phyloP scores from a whole-genome alignment of 1,139 yeast genomes.

The Sugiyamaella japonica region DNA sequence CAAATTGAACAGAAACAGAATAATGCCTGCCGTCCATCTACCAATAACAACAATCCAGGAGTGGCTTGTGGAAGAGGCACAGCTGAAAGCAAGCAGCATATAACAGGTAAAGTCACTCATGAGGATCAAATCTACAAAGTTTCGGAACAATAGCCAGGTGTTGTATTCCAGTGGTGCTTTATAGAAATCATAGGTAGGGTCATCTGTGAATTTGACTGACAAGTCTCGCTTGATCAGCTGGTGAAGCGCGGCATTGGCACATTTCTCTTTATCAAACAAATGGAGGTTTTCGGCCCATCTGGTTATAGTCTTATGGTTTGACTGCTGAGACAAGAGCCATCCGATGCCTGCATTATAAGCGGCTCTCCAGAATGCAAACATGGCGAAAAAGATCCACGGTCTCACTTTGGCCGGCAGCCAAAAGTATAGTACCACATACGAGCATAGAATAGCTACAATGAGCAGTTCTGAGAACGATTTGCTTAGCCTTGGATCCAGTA shows the following conservation, averaged over 20 bases:
- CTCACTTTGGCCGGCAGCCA: constrained; percentile 40
- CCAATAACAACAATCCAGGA: constrained; percentile 41
- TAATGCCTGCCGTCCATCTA: constrained; percentile 46
- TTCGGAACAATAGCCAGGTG: constrained; percentile 80
- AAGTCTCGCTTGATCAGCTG: constrained; percentile 51
- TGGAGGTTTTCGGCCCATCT: constrained; percentile 51
- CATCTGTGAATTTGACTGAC: constrained; percentile 59
- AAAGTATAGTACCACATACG: constrained; percentile 54
- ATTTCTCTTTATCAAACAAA: constrained; percentile 47
- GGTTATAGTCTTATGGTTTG: constrained; percentile 58
- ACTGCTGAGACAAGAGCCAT: constrained; percentile 63
- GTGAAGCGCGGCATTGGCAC: constrained; percentile 42
- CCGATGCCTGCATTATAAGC: constrained; percentile 83
- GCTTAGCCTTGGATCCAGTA: constrained; percentile 72
- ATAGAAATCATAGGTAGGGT: constrained; percentile 47
- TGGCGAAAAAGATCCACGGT: constrained; percentile 49
- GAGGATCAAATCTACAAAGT: constrained; percentile 75
- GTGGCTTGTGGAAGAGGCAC: constrained; percentile 47
- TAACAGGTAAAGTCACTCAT: constrained; percentile 86
- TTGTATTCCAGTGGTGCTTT: constrained; percentile 72
- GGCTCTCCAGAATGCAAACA: constrained; percentile 75
- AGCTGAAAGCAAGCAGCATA: constrained; percentile 65
- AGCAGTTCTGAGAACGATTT: constrained; percentile 67
- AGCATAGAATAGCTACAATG: constrained; percentile 54
- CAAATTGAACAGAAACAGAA: constrained; percentile 65